phyloP scores from a whole-genome alignment of 2,329 filamentous ascomycete genomes.

The Fusarium pseudocircinatum region DNA sequence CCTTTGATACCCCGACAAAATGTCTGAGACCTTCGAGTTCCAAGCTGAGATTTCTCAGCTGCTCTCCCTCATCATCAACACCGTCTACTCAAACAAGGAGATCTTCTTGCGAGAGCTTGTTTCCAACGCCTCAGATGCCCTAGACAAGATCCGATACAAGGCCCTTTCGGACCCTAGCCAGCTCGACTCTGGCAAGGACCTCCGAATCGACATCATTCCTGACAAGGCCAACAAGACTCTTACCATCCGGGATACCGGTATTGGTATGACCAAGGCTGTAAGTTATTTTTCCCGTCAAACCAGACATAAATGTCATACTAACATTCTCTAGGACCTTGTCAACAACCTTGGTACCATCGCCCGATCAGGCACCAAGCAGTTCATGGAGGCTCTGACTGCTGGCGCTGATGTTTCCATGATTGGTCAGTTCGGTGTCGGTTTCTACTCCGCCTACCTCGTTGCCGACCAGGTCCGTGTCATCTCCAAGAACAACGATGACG shows the following conservation, averaged over 20 bases:
- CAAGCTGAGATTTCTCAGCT: constrained; percentile 99
- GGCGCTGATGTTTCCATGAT: constrained; percentile 99
- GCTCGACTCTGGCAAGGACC: constrained; percentile 97
- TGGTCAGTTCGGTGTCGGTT: constrained; percentile 99
- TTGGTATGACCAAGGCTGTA: constrained; percentile 99
- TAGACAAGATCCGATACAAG: constrained; percentile 99
- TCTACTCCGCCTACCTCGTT: constrained; percentile 99
- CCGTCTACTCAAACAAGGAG: constrained; percentile 99
- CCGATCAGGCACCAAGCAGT: constrained; percentile 99
- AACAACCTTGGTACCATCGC: constrained; percentile 99
- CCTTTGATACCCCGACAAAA: constrained; percentile 65
- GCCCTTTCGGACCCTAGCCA: constrained; percentile 95
- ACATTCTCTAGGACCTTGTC: constrained; percentile 79
- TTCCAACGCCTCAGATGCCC: constrained; percentile 97
- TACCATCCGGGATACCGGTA: constrained; percentile 97
- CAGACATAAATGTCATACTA: not conserved
- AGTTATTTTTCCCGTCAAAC: constrained; percentile 53
- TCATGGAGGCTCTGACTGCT: constrained; percentile 99
- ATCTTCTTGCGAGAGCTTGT: constrained; percentile 99
- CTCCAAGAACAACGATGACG: constrained; percentile 99
- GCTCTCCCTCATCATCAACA: constrained; percentile 99
- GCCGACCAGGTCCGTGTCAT: constrained; percentile 95
- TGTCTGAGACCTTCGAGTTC: constrained; percentile 99
- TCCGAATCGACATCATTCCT: constrained; percentile 98
- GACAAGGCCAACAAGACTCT: constrained; percentile 98